Evolutionary conservation across 2,329 filamentous ascomycete species (phyloP), one percentile per base, ranked within the genome.

Genomic region (Microthyrium microscopicum): DNA sequence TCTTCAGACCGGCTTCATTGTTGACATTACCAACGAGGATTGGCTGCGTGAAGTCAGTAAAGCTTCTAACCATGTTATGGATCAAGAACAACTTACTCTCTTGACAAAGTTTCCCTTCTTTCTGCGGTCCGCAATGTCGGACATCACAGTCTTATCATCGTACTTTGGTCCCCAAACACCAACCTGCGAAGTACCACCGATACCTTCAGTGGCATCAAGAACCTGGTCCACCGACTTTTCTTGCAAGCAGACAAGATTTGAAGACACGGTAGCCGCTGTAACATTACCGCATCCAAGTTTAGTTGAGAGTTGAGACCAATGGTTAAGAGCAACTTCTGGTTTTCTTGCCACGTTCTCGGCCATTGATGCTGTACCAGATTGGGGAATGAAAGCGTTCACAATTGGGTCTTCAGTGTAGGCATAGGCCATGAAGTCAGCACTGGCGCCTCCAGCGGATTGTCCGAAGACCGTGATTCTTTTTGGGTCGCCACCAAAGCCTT

Each of bases 381-480:
- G 36, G 4, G 41, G 22, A 27, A 54, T 53, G 29, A 50, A 41
- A 16, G 37, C 37, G 18, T 27, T 26, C 15, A 33, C 32, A 13
- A 40, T 48, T 11, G 40, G 40, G 36, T 53, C 47, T 3, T 40
- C 30, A 2, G 33, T 33, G 40, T 42, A 52, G 15, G 49, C 49
- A 33, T 50, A 54, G 26, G 42, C 38, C 24, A 53, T 50, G 9
- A 42, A 39, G 24, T 53, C 51, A 3, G 46, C 40, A 0, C 44
- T 43, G 7, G 29, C 30, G 17, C 36, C n/a, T 3, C 67, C 57
- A 2, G 68, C 68, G 4, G 64, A 69, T 41, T 71, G 70, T 3
- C 68, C 66, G 3, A 50, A 58, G 16, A 70, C 51, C 0, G 65
- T 69, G 35, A 70, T 64, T 34, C 64, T 63, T 3, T 47, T 45